Evolutionary conservation across 306 rosid species (phyloP), one percentile per base, ranked within the genome.

Genomic region (Biancaea sappan): DNA sequence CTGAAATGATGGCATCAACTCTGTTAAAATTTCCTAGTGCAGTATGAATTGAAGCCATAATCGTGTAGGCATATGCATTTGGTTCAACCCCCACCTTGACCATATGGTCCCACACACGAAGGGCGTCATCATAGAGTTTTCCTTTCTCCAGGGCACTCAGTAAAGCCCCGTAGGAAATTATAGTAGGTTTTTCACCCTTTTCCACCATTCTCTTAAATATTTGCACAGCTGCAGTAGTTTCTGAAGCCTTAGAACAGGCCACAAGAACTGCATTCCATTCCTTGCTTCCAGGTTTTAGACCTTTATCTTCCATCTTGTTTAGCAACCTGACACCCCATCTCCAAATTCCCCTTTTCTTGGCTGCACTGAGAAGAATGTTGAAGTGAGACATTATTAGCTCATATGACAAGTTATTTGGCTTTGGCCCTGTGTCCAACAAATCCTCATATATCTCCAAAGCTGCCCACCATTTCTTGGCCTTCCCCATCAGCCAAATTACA

Each of bases 251-350:
- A 5, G 99, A 92, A 81, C 97, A 94, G 71, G 99, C 97, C 31
- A 94, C 65, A 59, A 94, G 96, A 82, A 94, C 99, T 6, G 95
- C 86, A 66, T 94, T 88, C 97, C 96, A 94, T 79, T 92, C 97
- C 77, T 73, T 86, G 77, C 86, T 84, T 77, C 99, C 87, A 9
- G 97, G 97, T 79, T 88, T 87, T 56, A 94, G 88, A 61, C 99
- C 99, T 74, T 90, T 94, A 71, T 86, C 99, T 81, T 94, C 93
- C 99, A 90, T 94, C 81, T 90, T 94, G 96, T 92, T 87, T n/a
- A 92, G 89, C 82, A 94, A 81, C 85, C 88, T 83, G 22, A 94
- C 84, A 51, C 95, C 96, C 97, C 99, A 92, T 88, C 79, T 94
- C 99, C 99, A 94, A 73, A 87, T 84, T 43, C 96, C 95, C 57